Conservation (phyloP, 108 stramenopile genomes). For the Aurantiochytrium sp. region DNA sequence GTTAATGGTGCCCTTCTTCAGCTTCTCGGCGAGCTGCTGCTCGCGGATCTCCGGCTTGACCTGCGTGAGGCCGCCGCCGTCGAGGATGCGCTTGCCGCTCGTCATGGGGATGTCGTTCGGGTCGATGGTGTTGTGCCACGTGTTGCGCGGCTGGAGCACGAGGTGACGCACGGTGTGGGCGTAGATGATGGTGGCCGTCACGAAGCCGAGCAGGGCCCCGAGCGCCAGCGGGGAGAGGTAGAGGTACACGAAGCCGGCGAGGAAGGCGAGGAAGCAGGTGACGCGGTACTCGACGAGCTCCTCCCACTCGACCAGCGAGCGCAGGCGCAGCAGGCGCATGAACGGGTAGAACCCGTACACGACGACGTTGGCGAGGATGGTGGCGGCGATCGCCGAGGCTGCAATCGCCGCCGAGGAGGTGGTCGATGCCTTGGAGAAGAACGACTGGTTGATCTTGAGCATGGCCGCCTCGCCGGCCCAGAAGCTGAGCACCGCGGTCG, state of each 20-base stretch:
- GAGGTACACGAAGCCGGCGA: conserved; percentile 17
- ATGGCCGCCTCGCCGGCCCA: conserved; percentile 8
- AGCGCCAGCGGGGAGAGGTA: conserved; percentile 16
- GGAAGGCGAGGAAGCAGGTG: conserved; percentile 12
- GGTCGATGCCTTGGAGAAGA: neutral
- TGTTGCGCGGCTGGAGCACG: conserved; percentile 19
- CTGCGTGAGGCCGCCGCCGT: conserved; percentile 12
- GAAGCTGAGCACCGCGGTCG: neutral
- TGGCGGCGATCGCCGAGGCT: neutral
- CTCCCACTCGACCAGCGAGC: neutral
- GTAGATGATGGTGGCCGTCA: conserved; percentile 17
- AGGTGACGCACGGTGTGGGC: conserved; percentile 18
- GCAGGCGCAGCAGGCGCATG: neutral
- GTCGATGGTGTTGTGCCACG: conserved; percentile 30
- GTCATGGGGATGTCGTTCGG: conserved; percentile 25
- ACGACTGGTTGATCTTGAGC: neutral
- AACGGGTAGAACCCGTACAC: conserved; percentile 14
- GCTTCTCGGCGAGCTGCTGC: conserved; percentile 1
- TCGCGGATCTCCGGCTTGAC: conserved; percentile 23
- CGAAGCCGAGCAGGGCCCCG: neutral
- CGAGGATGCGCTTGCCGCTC: conserved; percentile 13
- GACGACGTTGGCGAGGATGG: neutral
- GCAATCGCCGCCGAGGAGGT: neutral
- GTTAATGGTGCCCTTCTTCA: neutral
- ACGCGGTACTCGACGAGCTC: conserved; percentile 19